Percentiles rank a stretch among this genome's conserved stretches.
phyloP scores from a whole-genome alignment of 2,329 filamentous ascomycete genomes.

The Colletotrichum trifolii region DNA sequence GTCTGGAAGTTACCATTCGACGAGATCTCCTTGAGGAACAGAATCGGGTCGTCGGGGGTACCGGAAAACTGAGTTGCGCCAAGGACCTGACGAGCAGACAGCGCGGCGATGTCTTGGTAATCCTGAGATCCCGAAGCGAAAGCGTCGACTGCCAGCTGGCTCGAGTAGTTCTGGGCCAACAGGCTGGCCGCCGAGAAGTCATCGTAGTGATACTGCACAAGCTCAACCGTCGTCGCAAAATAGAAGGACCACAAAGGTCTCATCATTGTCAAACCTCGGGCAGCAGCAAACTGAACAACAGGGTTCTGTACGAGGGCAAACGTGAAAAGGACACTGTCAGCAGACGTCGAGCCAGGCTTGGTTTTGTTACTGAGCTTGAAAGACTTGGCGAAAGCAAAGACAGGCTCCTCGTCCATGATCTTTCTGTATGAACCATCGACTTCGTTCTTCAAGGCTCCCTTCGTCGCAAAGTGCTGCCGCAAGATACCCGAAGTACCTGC shows the following conservation, averaged over 20 bases:
- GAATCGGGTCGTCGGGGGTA: conserved; percentile 75
- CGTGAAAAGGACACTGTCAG: conserved; percentile 76
- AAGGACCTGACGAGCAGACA: conserved; percentile 83
- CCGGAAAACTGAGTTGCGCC: conserved; percentile 82
- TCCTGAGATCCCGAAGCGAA: conserved; percentile 78
- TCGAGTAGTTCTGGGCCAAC: conserved; percentile 79
- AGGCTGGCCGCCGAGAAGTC: conserved; percentile 74
- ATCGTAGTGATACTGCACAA: conserved; percentile 80
- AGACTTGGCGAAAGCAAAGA: conserved; percentile 81
- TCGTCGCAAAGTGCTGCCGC: conserved; percentile 75
- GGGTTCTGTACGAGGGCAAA: conserved; percentile 82
- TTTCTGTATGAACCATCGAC: conserved; percentile 74
- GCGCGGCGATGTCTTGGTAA: conserved; percentile 80
- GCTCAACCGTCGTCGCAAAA: conserved; percentile 70
- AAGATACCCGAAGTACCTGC: conserved; percentile 74
- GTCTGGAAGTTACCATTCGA: conserved; percentile 88
- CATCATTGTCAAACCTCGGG: conserved; percentile 81
- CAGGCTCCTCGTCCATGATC: conserved; percentile 82
- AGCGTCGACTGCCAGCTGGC: conserved; percentile 76
- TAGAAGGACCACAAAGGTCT: conserved; percentile 82
- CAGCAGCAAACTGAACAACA: conserved; percentile 81
- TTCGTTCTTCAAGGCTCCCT: conserved; percentile 72
- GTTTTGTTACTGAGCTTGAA: conserved; percentile 60
- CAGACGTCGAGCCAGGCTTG: conserved; percentile 37
- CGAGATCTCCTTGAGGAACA: conserved; percentile 89